Evolutionary conservation across 768 basidiomycete species (phyloP).

Genomic region (Boletellus ananiceps): DNA sequence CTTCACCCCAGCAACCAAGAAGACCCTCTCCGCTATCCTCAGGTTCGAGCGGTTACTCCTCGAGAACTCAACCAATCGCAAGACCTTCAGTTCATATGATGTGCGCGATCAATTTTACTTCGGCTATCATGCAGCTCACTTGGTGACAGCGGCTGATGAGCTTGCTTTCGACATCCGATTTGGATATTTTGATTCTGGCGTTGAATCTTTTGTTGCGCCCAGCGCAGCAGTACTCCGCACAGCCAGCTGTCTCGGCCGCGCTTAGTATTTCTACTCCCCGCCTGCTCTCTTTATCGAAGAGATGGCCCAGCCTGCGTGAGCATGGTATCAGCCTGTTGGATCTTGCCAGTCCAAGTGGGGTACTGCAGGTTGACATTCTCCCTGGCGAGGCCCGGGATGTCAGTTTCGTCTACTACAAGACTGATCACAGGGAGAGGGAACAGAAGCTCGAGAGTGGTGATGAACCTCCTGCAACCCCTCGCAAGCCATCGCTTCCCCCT

Average conservation of each 20-base stretch:
- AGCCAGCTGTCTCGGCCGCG: slow-evolving; percentile 77
- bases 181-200: slow-evolving; percentile 80
- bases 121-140: slow-evolving; percentile 1
- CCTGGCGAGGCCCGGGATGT: slow-evolving; percentile 75
- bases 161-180: slow-evolving; percentile 81
- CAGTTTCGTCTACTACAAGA: slow-evolving; percentile 76
- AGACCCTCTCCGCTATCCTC: slow-evolving; percentile 74
- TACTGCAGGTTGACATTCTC: slow-evolving; percentile 52
- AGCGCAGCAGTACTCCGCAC: slow-evolving; percentile 89
- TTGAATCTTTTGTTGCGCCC: slow-evolving; percentile 87
- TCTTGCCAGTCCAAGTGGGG: slow-evolving; percentile 55
- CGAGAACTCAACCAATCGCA: slow-evolving; percentile 97
- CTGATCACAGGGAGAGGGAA: slow-evolving; percentile 47
- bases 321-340: slow-evolving; percentile 73
- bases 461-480: slow-evolving; percentile 46
- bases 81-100: slow-evolving; percentile 95
- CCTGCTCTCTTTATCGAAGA: slow-evolving; percentile 76
- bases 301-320: slow-evolving; percentile 81
- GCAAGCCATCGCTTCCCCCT: slow-evolving; percentile 38
- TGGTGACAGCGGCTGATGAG: slow-evolving; percentile 75
- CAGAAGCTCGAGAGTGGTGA: slow-evolving; percentile 40
- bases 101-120: slow-evolving; percentile 47
- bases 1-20: slow-evolving; percentile 74
- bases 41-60: slow-evolving; percentile 84
- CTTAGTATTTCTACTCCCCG: slow-evolving; percentile 79